phyloP scores from a whole-genome alignment of 2,329 filamentous ascomycete genomes.

The Ophiosphaerella korrae region DNA sequence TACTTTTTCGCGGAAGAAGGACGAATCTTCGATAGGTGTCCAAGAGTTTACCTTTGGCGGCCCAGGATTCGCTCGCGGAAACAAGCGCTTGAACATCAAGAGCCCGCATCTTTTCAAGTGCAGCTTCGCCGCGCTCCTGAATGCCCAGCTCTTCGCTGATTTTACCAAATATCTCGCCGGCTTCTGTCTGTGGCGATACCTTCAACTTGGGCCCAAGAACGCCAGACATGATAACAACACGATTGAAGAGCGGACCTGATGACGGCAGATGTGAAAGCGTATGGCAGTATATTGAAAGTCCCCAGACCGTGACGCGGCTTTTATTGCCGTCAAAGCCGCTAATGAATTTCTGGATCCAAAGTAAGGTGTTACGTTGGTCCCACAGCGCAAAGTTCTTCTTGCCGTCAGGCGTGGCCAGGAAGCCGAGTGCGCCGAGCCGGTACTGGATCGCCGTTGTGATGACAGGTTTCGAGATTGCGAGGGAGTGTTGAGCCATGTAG shows the following conservation, averaged over 20 bases:
- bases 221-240: slow-evolving; percentile 29
- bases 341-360: slow-evolving; percentile 45
- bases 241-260: slow-evolving; percentile 21
- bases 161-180: slow-evolving; percentile 11
- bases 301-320: slow-evolving; percentile 44
- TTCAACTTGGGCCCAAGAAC: slow-evolving; percentile 17
- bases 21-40: slow-evolving; percentile 14
- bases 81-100: slow-evolving; percentile 18
- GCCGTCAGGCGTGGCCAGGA: slow-evolving; percentile 49
- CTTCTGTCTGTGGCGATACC: slow-evolving; percentile 3
- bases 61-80: slow-evolving; percentile 8
- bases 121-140: slow-evolving; percentile 13
- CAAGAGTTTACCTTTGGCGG: slow-evolving; percentile 11
- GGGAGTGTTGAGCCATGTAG: slow-evolving; percentile 27
- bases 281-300: slow-evolving; percentile 32
- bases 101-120: slow-evolving; percentile 10
- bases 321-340: slow-evolving; percentile 43
- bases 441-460: slow-evolving; percentile 30
- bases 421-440: slow-evolving; percentile 33
- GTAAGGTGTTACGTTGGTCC: slow-evolving; percentile 42
- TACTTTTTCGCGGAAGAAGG: slow-evolving; percentile 21
- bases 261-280: slow-evolving; percentile 21
- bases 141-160: slow-evolving; percentile 29
- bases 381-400: slow-evolving; percentile 34
- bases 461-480: slow-evolving; percentile 19